These are phyloP conservation scores for Cyberlindnera subsufficiens DNA, from an alignment of 805 yeast genomes.

Conservation along the genomic window DNA sequence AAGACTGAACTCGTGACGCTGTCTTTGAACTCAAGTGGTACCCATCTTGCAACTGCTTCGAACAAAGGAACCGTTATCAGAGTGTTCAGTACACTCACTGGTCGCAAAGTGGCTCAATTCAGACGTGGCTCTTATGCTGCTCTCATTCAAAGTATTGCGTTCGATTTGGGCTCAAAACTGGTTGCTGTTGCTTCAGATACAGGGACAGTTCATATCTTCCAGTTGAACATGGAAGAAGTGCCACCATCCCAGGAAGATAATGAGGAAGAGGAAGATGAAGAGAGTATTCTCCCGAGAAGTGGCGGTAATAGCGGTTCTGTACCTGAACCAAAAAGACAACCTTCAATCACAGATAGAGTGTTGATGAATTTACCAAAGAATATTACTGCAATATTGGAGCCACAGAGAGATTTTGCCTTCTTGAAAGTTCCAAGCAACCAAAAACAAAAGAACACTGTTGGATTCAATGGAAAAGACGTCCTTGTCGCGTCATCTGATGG, in stretches of 20 bases:
- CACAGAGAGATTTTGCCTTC: constrained; percentile 60
- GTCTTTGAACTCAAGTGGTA: constrained; percentile 68
- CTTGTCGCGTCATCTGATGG: constrained; percentile 36
- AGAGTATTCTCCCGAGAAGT: constrained; percentile 10
- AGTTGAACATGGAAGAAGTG: constrained; percentile 16
- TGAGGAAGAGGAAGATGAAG: constrained; percentile 10
- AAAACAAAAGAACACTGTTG: constrained; percentile 6
- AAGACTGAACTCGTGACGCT: constrained; percentile 67
- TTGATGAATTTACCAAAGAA: constrained; percentile 23
- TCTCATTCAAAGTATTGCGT: constrained; percentile 44
- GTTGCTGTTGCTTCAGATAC: constrained; percentile 56
- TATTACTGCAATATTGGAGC: constrained; percentile 51
- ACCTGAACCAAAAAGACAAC: constrained; percentile 5
- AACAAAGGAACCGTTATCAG: constrained; percentile 86
- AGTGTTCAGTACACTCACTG: constrained; percentile 59
- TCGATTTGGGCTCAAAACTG: constrained; percentile 42
- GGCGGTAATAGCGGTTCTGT: not conserved
- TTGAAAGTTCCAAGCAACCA: constrained; percentile 32
- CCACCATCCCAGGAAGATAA: constrained; percentile 1
- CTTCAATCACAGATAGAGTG: constrained; percentile 21
- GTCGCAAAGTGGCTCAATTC: constrained; percentile 60
- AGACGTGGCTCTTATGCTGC: constrained; percentile 75
- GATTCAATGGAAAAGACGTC: constrained; percentile 16
- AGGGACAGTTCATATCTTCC: constrained; percentile 61
- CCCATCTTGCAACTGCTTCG: constrained; percentile 82